Conservation (phyloP, 805 yeast genomes). For the Candida corydali region DNA sequence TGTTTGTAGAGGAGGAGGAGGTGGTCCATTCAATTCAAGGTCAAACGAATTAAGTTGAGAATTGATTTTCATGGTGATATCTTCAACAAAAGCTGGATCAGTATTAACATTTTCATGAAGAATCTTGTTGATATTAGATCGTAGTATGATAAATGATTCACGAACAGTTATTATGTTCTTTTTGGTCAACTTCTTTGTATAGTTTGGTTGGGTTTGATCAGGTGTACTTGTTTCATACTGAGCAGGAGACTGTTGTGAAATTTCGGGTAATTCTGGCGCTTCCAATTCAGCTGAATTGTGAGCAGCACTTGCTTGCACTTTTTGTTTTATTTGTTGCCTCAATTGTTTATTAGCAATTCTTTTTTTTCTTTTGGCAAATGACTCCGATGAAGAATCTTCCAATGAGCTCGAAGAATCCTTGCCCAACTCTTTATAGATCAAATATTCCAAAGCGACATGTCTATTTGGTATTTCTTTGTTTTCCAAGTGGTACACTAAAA, state of each 20-base stretch:
- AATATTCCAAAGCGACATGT: conserved; percentile 12
- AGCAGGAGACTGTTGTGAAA: not conserved
- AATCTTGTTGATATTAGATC: not conserved
- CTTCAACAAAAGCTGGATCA: conserved; percentile 4
- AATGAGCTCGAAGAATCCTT: not conserved
- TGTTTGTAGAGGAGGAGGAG: conserved; percentile 5
- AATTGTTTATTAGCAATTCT: not conserved
- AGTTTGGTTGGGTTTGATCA: not conserved
- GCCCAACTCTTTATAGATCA: conserved; percentile 10
- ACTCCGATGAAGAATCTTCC: not conserved
- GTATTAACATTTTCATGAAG: conserved; percentile 2
- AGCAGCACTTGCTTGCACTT: not conserved
- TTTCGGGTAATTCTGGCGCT: not conserved
- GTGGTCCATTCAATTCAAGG: conserved; percentile 4
- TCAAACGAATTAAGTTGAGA: conserved; percentile 6
- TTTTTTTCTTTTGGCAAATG: not conserved
- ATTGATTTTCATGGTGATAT: conserved; percentile 4
- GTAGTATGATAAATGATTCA: conserved; percentile 4
- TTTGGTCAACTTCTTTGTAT: conserved; percentile 5
- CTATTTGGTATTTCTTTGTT: conserved; percentile 14
- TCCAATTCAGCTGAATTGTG: not conserved
- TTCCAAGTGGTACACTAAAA: conserved; percentile 12
- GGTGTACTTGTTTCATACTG: not conserved
- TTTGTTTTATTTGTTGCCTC: not conserved
- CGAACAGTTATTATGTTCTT: conserved; percentile 4